Conservation (phyloP, 768 basidiomycete species). For the Russula griseocarnosa region DNA sequence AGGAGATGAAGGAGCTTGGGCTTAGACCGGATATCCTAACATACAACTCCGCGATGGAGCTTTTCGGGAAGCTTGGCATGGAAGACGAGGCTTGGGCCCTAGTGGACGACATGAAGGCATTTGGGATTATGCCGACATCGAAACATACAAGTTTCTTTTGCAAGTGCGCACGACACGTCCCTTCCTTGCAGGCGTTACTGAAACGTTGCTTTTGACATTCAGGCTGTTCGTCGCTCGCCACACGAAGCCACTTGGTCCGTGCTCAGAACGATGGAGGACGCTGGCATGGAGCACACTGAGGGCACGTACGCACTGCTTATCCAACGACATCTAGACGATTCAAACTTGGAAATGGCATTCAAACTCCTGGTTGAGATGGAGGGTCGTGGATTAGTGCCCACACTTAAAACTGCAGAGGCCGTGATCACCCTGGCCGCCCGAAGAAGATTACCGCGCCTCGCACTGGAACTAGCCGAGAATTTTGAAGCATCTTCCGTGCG, state of each 20-base stretch:
- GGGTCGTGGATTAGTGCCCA: constrained; percentile 46
- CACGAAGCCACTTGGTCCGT: constrained; percentile 38
- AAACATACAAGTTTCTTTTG: constrained; percentile 57
- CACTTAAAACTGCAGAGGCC: constrained; percentile 45
- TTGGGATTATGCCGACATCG: constrained; percentile 46
- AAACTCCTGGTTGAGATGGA: constrained; percentile 60
- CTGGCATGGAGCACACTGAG: constrained; percentile 47
- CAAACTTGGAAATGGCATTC: constrained; percentile 64
- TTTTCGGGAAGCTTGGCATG: constrained; percentile 37
- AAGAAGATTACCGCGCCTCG: constrained; percentile 56
- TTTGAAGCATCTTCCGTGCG: constrained; percentile 57
- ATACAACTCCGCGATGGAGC: constrained; percentile 36
- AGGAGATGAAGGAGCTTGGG: constrained; percentile 21
- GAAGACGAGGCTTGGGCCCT: constrained; percentile 43
- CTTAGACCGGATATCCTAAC: constrained; percentile 24
- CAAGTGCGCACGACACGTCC: constrained; percentile 40
- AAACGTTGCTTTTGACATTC: constrained; percentile 17
- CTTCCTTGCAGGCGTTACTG: constrained; percentile 36
- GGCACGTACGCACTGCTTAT: constrained; percentile 55
- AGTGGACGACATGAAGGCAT: constrained; percentile 55
- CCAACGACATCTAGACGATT: constrained; percentile 40
- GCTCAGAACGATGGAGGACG: constrained; percentile 52
- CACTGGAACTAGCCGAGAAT: constrained; percentile 61
- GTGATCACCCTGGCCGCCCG: constrained; percentile 54
- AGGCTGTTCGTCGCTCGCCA: constrained; percentile 35